Evolutionary conservation across 257 asterid species (phyloP), one percentile per base, ranked within the genome.

Genomic region (Jaltomata sinuosa): DNA sequence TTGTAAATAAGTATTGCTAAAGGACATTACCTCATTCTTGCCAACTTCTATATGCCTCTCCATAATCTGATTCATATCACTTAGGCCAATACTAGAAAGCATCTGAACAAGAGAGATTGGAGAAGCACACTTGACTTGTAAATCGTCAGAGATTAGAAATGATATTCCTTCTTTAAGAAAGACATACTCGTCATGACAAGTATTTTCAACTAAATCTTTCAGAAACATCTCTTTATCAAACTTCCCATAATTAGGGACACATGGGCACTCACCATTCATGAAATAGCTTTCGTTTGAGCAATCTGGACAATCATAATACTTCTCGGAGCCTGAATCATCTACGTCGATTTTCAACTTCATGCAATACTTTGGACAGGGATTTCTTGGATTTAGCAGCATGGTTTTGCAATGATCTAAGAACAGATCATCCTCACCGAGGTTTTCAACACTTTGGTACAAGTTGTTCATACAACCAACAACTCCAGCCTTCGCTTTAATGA

Each of bases 391-490:
- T 10, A 59, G 32, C 12, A 76, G 10, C 74, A 84, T 76, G 72
- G 7, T 38, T 45, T 45, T 74, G 31, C 83, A 38, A 4, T 29
- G 21, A 3, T 84, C 27, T 76, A 53, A 45, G n/a, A 8, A 21
- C 36, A 76, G 40, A 55, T 55, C 68, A 47, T 74, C 40, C 47
- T 31, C 57, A 15, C 10, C 1, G 5, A 76, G 40, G 1, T 74
- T 45, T 57, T 76, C 31, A 84, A 74, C 54, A 59, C 83, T 42
- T 53, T 7, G 40, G 83, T 76, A 84, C 65, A 84, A 45, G 61
- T 59, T 84, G 5, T 19, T 84, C 78, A 84, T 74, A 34, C 86
- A 84, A 19, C 86, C 78, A 31, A 84, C 29, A 25, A 21, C 10
- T 62, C 42, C 65, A 0, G 65, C 32, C 18, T 16, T 34, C 11